Percentiles rank a stretch among this genome's conserved stretches.
Evolutionary conservation across 2,329 filamentous ascomycete species (phyloP).

Genomic region (Paraphoma sp.): DNA sequence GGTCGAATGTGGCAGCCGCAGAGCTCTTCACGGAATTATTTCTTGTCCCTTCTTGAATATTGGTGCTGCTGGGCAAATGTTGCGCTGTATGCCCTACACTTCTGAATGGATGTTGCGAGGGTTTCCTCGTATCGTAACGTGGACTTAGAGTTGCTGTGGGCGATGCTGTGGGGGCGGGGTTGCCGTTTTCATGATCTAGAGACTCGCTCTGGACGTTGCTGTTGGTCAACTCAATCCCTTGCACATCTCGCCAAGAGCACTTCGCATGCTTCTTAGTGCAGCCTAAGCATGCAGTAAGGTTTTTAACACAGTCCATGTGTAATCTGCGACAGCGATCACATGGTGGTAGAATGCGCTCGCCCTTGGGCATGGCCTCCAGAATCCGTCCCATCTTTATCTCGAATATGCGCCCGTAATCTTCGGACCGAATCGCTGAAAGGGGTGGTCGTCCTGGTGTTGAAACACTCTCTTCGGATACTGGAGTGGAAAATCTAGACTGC

Average conservation of each 20-base stretch:
- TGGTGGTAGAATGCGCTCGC: slow-evolving; percentile 78
- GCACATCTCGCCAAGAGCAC: slow-evolving; percentile 82
- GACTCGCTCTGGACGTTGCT: slow-evolving; percentile 43
- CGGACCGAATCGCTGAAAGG: slow-evolving; percentile 41
- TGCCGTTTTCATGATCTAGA: slow-evolving; percentile 33
- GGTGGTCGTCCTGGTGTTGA: no score
- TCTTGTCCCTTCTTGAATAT: no score
- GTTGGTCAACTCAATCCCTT: slow-evolving; percentile 67
- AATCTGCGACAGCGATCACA: slow-evolving; percentile 84
- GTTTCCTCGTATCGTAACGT: slow-evolving; percentile 4
- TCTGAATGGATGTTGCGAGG: slow-evolving; percentile 12
- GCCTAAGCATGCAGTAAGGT: slow-evolving; percentile 83
- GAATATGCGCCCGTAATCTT: slow-evolving; percentile 65
- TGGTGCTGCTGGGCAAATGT: not conserved
- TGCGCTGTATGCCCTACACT: slow-evolving; percentile 28
- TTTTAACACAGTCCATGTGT: slow-evolving; percentile 82
- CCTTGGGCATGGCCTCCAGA: slow-evolving; percentile 77
- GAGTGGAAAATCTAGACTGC: no score
- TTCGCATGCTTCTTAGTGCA: slow-evolving; percentile 92
- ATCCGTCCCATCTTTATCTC: slow-evolving; percentile 73
- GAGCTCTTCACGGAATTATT: no score
- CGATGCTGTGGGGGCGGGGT: slow-evolving; percentile 37
- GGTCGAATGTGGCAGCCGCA: no score
- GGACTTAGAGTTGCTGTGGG: slow-evolving; percentile 35
- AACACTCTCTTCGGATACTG: no score